These are phyloP conservation scores for Beauveria medogensis DNA, from an alignment of 2,329 filamentous ascomycete genomes.

Conservation along the genomic window DNA sequence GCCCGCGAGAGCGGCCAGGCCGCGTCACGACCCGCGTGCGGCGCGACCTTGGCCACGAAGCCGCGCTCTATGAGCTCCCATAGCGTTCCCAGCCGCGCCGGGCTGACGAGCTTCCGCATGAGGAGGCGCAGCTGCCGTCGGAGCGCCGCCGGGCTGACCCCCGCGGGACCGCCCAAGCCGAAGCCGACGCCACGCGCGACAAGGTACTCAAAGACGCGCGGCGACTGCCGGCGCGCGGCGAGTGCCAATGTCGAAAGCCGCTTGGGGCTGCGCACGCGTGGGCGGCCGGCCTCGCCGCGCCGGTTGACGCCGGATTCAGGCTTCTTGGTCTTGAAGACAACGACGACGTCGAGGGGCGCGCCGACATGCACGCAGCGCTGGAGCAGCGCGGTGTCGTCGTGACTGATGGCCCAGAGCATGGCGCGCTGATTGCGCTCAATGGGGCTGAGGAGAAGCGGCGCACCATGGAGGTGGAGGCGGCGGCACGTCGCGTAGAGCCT, in stretches of 20 bases:
- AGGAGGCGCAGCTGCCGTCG: background rate
- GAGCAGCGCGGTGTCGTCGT: background rate
- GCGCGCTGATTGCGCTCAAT: background rate
- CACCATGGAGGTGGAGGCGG: background rate
- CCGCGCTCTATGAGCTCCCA: background rate
- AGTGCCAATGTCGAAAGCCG: background rate
- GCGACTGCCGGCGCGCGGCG: background rate
- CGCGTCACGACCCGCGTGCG: background rate
- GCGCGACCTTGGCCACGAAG: background rate
- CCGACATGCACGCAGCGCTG: background rate
- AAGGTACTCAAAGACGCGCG: background rate
- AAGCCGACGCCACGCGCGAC: background rate
- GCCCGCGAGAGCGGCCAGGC: conserved; percentile 3
- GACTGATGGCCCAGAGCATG: background rate
- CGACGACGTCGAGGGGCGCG: background rate
- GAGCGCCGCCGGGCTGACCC: background rate
- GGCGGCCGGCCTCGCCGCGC: background rate
- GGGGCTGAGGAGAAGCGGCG: background rate
- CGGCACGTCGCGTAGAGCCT: conserved; percentile 1
- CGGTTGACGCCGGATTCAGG: background rate
- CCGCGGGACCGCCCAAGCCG: background rate
- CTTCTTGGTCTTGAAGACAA: background rate
- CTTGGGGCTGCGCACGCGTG: background rate
- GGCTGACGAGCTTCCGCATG: background rate
- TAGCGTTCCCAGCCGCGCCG: background rate